A percentile compares a stretch with the other conserved stretches of the same genome.
phyloP scores from a whole-genome alignment of 768 basidiomycete species.

The Xerocomellus dryophilus region DNA sequence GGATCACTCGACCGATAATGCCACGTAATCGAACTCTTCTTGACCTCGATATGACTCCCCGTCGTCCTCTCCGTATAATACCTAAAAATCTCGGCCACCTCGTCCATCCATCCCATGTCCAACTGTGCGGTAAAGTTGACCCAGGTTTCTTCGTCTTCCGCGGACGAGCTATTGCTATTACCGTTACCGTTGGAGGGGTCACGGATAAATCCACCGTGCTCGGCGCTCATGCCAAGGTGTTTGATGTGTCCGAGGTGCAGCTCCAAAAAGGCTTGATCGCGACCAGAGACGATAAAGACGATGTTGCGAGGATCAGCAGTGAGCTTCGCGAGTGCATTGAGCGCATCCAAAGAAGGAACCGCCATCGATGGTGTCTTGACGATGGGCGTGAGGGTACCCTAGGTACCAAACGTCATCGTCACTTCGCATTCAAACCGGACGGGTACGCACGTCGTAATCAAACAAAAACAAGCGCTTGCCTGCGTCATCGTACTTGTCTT shows the following conservation, averaged over 20 bases:
- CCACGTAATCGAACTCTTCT: constrained; percentile 98
- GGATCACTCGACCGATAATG: constrained; percentile 93
- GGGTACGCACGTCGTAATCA: constrained; percentile 82
- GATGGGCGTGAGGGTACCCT: constrained; percentile 97
- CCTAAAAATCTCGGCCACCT: constrained; percentile 92
- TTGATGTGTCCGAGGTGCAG: constrained; percentile 84
- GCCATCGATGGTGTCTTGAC: constrained; percentile 92
- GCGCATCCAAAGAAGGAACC: constrained; percentile 68
- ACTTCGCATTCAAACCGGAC: neutral
- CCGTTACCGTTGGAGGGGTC: constrained; percentile 50
- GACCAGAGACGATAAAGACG: constrained; percentile 96
- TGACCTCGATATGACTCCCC: constrained; percentile 93
- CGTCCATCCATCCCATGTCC: constrained; percentile 97
- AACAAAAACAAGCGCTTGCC: constrained; percentile 88
- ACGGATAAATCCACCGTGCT: constrained; percentile 92
- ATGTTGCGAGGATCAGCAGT: constrained; percentile 81
- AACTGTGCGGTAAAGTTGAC: constrained; percentile 84
- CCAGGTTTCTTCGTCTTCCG: constrained; percentile 48
- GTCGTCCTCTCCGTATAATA: constrained; percentile 97
- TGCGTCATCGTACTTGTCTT: constrained; percentile 60
- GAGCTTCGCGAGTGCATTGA: constrained; percentile 70
- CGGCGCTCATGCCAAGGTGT: constrained; percentile 87
- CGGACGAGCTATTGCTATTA: neutral
- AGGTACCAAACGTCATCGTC: neutral
- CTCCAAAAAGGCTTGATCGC: constrained; percentile 89